phyloP scores from a whole-genome alignment of 2,329 filamentous ascomycete genomes.

The Sporothrix brasiliensis region DNA sequence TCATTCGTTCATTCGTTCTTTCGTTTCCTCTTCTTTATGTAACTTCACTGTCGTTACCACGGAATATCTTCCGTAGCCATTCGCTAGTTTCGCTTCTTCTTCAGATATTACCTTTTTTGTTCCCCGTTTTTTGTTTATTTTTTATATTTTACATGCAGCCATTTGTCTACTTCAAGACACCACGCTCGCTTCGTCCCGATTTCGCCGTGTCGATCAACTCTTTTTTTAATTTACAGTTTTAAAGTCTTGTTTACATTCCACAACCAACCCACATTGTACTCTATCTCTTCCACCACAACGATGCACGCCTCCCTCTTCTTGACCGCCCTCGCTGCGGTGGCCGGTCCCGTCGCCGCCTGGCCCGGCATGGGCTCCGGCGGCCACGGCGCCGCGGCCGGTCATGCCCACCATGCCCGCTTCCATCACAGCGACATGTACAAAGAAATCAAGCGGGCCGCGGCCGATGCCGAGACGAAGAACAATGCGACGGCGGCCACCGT shows the following conservation, averaged over 20 bases:
- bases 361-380: conserved; percentile 32
- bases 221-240: neutral
- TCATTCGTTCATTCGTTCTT: conserved; percentile 4
- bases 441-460: conserved; percentile 27
- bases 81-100: conserved; percentile 7
- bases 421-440: conserved; percentile 30
- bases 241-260: neutral
- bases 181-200: neutral
- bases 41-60: conserved; percentile 20
- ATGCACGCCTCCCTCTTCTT: conserved; percentile 30
- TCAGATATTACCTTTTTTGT: neutral
- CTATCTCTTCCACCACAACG: neutral
- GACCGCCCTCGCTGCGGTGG: conserved; percentile 28
- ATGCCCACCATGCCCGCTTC: conserved; percentile 25
- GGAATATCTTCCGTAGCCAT: conserved; percentile 1
- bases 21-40: neutral
- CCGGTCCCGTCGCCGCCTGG: conserved; percentile 31
- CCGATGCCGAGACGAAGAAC: neutral
- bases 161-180: neutral
- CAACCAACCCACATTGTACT: neutral
- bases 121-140: too few species aligned
- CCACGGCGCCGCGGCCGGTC: neutral
- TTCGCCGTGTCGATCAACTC: conserved; percentile 12
- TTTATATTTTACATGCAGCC: neutral
- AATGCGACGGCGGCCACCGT: neutral